Evolutionary conservation across 169 alveolate genomes (phyloP).

Genomic region (Plasmodium ovale): DNA sequence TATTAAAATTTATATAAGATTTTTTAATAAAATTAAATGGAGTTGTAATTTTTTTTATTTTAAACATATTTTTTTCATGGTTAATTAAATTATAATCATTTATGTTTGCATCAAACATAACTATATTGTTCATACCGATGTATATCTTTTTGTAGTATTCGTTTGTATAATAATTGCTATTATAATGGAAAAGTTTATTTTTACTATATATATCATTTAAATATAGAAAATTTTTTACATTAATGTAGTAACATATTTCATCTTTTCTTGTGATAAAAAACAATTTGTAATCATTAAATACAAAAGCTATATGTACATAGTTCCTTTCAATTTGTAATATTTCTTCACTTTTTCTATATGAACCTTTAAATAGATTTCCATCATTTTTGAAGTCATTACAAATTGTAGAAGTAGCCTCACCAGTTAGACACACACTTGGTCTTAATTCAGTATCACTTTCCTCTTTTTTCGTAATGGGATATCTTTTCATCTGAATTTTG

Average conservation of each 20-base stretch:
- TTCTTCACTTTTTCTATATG: too few relatives aligned
- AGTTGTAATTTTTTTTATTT: constrained; percentile 51
- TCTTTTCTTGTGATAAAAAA: constrained; percentile 7
- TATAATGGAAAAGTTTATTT: constrained; percentile 51
- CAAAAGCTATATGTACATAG: constrained; percentile 46
- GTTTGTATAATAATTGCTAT: constrained; percentile 75
- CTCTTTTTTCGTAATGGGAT: neutral
- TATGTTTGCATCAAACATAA: constrained; percentile 50
- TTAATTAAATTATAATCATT: constrained; percentile 55
- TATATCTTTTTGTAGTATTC: constrained; percentile 18
- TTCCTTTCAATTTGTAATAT: neutral
- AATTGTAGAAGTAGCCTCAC: too few relatives aligned
- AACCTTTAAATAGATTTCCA: too few relatives aligned
- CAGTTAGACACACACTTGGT: too few relatives aligned
- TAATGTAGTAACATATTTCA: constrained; percentile 12
- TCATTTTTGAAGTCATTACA: too few relatives aligned
- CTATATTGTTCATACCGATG: constrained; percentile 59
- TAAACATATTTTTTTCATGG: constrained; percentile 35
- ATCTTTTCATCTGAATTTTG: too few relatives aligned
- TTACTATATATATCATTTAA: constrained; percentile 65
- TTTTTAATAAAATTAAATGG: constrained; percentile 75
- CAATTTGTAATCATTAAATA: constrained; percentile 69
- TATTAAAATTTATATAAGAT: constrained; percentile 50
- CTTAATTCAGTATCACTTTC: neutral
- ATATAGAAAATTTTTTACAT: constrained; percentile 49